Evolutionary conservation across 176 grass and related monocot genomes (phyloP).

Genomic region (Saccharum spontaneum): DNA sequence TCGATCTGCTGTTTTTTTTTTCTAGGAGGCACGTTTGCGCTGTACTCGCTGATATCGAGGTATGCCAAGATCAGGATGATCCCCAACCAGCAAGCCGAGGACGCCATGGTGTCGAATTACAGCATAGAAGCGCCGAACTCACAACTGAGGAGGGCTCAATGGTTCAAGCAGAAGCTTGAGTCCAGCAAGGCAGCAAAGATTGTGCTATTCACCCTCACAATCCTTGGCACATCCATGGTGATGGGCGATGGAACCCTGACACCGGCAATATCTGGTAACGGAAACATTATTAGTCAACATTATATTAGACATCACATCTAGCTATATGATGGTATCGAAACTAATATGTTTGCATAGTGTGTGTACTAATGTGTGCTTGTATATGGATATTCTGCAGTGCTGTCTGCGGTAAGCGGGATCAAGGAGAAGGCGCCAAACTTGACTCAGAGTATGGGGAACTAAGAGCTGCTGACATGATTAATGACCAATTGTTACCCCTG

Average conservation of each 20-base stretch:
- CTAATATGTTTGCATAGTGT: not conserved
- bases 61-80: conserved; percentile 47
- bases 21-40: conserved; percentile 52
- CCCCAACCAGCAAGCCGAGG: conserved; percentile 52
- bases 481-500: not conserved
- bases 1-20: not conserved
- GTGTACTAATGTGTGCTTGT: not conserved
- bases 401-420: conserved; percentile 64
- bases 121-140: conserved; percentile 22
- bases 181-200: conserved; percentile 28
- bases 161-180: conserved; percentile 46
- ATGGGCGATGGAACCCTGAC: conserved; percentile 56
- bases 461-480: not conserved
- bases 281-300: not conserved
- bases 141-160: conserved; percentile 22
- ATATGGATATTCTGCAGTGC: not conserved
- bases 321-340: not conserved
- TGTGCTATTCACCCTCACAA: conserved; percentile 36
- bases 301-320: not conserved
- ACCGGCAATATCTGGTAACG: conserved; percentile 49
- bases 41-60: conserved; percentile 55
- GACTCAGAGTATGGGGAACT: conserved; percentile 37
- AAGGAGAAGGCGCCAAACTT: conserved; percentile 57
- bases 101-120: conserved; percentile 41
- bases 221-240: conserved; percentile 57